Evolutionary conservation across 805 yeast species (phyloP).

Genomic region (Metschnikowia cerradonensis): DNA sequence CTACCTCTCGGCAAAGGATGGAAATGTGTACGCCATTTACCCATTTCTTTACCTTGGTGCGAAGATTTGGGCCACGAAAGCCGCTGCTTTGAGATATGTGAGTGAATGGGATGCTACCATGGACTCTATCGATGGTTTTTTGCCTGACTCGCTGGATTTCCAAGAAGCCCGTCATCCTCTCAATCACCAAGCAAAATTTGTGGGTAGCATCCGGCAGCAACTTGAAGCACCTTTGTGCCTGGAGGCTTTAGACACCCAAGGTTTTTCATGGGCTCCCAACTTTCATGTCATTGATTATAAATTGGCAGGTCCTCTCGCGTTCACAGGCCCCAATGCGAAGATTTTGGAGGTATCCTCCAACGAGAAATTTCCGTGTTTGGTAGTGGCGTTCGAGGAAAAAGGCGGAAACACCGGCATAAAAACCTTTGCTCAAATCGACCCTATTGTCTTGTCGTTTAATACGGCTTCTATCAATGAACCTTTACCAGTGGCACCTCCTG

Average conservation of each 20-base stretch:
- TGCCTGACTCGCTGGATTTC: conserved; percentile 13
- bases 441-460: conserved; percentile 8
- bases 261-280: not conserved
- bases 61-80: conserved; percentile 8
- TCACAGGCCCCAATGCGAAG: conserved; percentile 4
- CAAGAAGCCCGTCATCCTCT: conserved; percentile 6
- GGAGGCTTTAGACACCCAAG: conserved; percentile 3
- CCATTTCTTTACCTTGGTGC: conserved; percentile 12
- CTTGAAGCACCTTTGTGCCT: conserved; percentile 3
- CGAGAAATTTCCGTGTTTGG: conserved; percentile 6
- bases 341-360: conserved; percentile 2
- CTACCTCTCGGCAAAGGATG: conserved; percentile 12
- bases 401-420: conserved; percentile 4
- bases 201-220: conserved; percentile 3
- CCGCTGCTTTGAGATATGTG: conserved; percentile 7
- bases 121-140: conserved; percentile 1
- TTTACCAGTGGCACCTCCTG: conserved; percentile 8
- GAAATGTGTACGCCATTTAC: conserved; percentile 11
- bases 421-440: conserved; percentile 12
- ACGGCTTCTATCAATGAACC: not conserved
- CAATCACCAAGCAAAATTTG: conserved; percentile 5
- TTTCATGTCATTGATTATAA: not conserved
- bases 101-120: conserved; percentile 9
- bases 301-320: conserved; percentile 10
- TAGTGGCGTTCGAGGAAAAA: conserved; percentile 1